Evolutionary conservation across 331 rosid genomes (phyloP).

Genomic region (Quercus phellos): DNA sequence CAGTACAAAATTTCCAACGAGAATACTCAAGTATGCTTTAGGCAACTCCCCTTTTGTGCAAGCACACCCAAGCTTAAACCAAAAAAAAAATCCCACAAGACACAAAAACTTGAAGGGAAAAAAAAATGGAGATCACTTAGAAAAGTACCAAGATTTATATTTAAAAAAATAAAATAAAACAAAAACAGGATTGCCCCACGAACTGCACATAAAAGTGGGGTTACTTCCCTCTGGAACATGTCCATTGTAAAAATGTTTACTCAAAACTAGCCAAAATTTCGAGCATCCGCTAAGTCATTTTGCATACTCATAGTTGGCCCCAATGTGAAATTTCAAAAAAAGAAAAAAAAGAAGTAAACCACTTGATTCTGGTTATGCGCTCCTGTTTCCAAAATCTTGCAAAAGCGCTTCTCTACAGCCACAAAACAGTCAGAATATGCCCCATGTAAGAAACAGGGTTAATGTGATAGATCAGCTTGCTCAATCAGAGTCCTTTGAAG

Average conservation of each 20-base stretch:
- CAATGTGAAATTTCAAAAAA: conserved; percentile 30
- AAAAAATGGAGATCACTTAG: background rate
- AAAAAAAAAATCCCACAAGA: background rate
- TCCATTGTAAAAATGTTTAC: conserved; percentile 21
- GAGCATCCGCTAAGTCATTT: conserved; percentile 44
- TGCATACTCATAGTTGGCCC: conserved; percentile 32
- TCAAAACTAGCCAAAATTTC: conserved; percentile 55
- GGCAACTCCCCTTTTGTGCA: no score
- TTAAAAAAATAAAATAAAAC: conserved; percentile 7
- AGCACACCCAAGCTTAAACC: no score
- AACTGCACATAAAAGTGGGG: conserved; percentile 13
- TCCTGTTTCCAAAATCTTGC: conserved; percentile 39
- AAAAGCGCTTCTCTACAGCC: conserved; percentile 52
- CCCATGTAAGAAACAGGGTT: conserved; percentile 36
- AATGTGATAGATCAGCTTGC: conserved; percentile 23
- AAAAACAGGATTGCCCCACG: conserved; percentile 32
- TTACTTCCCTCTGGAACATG: conserved; percentile 25
- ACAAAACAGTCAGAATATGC: conserved; percentile 33
- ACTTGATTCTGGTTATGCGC: conserved; percentile 44
- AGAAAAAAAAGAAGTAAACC: conserved; percentile 9
- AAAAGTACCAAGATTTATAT: background rate
- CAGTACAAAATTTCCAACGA: no score
- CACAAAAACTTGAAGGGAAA: conserved; percentile 10
- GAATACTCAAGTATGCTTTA: no score
- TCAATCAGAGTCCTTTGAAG: conserved; percentile 41